phyloP scores from a whole-genome alignment of 495 filamentous ascomycete species.

The Aspergillus sclerotiicarbonarius region DNA sequence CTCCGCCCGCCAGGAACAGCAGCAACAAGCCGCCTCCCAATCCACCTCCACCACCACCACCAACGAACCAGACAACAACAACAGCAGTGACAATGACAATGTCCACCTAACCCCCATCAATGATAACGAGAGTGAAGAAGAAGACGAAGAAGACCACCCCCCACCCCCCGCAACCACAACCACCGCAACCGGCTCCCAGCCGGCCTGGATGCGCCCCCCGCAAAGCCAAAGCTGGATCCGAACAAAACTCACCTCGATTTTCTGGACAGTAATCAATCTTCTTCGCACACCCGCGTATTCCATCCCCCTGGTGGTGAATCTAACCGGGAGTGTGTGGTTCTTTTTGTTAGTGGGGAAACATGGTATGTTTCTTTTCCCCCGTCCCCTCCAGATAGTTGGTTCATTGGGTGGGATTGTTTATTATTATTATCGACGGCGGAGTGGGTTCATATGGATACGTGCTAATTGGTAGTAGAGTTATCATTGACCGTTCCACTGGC shows the following conservation, averaged over 20 bases:
- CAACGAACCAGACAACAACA: slow-evolving; percentile 9
- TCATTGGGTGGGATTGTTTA: neutral
- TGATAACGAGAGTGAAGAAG: slow-evolving; percentile 5
- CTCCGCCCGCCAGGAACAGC: slow-evolving; percentile 47
- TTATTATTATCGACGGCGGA: neutral
- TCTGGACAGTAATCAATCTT: slow-evolving; percentile 76
- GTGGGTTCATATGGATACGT: too few species aligned
- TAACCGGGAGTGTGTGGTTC: slow-evolving; percentile 97
- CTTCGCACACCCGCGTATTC: slow-evolving; percentile 79
- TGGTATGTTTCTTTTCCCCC: slow-evolving; percentile 53
- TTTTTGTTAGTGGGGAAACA: slow-evolving; percentile 92
- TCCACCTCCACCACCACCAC: slow-evolving; percentile 15
- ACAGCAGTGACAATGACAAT: slow-evolving; percentile 3
- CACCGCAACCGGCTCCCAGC: neutral
- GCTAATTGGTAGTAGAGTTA: slow-evolving; percentile 56
- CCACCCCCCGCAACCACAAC: slow-evolving; percentile 7
- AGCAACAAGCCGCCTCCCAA: slow-evolving; percentile 13
- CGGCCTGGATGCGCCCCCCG: slow-evolving; percentile 27
- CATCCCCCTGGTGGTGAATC: slow-evolving; percentile 79
- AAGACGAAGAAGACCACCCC: slow-evolving; percentile 23
- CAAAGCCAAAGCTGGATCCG: slow-evolving; percentile 46
- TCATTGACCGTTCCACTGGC: slow-evolving; percentile 93
- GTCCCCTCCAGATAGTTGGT: neutral
- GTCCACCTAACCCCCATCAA: neutral
- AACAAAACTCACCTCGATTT: slow-evolving; percentile 52